Percentiles rank a stretch among this genome's conserved stretches.
Evolutionary conservation across 1,284 basidiomycete genomes (phyloP).

Genomic region (Erythrobasidium hasegawianum): DNA sequence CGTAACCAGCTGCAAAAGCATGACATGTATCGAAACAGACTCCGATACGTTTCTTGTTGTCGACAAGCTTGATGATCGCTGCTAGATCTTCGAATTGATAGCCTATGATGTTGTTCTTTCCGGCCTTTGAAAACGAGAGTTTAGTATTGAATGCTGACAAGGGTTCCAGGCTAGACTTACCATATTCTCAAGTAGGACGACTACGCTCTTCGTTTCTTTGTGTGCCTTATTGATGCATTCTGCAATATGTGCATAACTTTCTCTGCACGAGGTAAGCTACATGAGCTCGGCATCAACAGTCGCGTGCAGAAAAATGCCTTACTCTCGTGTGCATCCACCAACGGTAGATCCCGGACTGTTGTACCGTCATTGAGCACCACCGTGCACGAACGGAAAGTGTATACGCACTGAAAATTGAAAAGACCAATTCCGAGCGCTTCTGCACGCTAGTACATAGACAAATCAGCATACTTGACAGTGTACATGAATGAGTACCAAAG

Average conservation of each 20-base stretch:
- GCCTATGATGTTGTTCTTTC: slow-evolving; percentile 74
- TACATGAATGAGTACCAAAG: too few species aligned
- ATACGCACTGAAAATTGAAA: slow-evolving; percentile 78
- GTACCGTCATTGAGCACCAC: too few species aligned
- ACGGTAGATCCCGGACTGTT: slow-evolving; percentile 74
- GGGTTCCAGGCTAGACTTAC: slow-evolving; percentile 51
- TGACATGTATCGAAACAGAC: slow-evolving; percentile 87
- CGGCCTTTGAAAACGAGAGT: too few species aligned
- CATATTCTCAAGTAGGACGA: slow-evolving; percentile 80
- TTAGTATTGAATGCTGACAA: too few species aligned
- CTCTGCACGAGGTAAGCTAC: too few species aligned
- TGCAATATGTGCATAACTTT: slow-evolving; percentile 64
- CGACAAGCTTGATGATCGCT: slow-evolving; percentile 65
- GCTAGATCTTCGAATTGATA: slow-evolving; percentile 65
- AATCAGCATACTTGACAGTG: not conserved
- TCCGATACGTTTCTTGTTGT: slow-evolving; percentile 70
- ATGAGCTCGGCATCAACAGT: too few species aligned
- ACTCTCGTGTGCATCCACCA: slow-evolving; percentile 60
- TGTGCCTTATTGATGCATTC: slow-evolving; percentile 73
- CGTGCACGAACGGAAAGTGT: too few species aligned
- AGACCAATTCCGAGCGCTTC: slow-evolving; percentile 68
- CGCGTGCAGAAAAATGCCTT: too few species aligned
- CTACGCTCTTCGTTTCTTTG: slow-evolving; percentile 61
- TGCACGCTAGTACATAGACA: slow-evolving; percentile 56
- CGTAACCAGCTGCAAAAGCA: slow-evolving; percentile 76